Conservation (phyloP, 495 filamentous ascomycete genomes). For the Daldinia bambusicola region DNA sequence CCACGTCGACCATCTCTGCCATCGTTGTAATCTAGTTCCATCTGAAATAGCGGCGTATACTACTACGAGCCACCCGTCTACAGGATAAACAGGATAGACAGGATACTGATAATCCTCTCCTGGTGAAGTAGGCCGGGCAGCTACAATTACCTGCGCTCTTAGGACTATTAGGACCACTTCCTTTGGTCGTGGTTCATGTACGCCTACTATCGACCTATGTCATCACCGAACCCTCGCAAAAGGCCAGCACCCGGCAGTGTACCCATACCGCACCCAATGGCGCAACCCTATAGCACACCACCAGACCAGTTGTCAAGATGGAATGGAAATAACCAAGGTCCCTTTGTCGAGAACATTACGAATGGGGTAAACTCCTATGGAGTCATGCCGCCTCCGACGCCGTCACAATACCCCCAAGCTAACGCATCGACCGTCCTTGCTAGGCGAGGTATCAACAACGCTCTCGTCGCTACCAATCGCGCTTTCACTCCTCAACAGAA, state of each 20-base stretch:
- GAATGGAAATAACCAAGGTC: slow-evolving; percentile 49
- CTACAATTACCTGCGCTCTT: slow-evolving; percentile 15
- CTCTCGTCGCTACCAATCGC: slow-evolving; percentile 62
- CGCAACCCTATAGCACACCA: slow-evolving; percentile 56
- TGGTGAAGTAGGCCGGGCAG: slow-evolving; percentile 16
- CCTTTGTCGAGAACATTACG: slow-evolving; percentile 50
- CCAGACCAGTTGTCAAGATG: slow-evolving; percentile 57
- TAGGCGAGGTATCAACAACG: slow-evolving; percentile 70
- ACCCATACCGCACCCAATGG: slow-evolving; percentile 58
- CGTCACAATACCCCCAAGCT: slow-evolving; percentile 53
- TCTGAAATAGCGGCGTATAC: not conserved
- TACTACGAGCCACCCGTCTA: not conserved
- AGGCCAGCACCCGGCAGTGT: slow-evolving; percentile 75
- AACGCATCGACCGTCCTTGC: slow-evolving; percentile 71
- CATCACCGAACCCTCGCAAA: slow-evolving; percentile 70
- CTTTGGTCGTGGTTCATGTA: slow-evolving; percentile 45
- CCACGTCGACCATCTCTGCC: slow-evolving; percentile 1
- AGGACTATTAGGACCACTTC: not conserved
- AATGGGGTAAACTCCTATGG: slow-evolving; percentile 52
- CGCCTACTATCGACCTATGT: slow-evolving; percentile 53
- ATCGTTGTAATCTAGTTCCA: not conserved
- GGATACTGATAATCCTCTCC: slow-evolving; percentile 8
- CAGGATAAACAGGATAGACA: slow-evolving; percentile 7
- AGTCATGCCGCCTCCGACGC: slow-evolving; percentile 57
- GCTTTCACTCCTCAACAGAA: slow-evolving; percentile 55